Percentiles rank a stretch among this genome's conserved stretches.
Evolutionary conservation across 2,329 filamentous ascomycete genomes (phyloP).

Genomic region (Scorias spongiosa): DNA sequence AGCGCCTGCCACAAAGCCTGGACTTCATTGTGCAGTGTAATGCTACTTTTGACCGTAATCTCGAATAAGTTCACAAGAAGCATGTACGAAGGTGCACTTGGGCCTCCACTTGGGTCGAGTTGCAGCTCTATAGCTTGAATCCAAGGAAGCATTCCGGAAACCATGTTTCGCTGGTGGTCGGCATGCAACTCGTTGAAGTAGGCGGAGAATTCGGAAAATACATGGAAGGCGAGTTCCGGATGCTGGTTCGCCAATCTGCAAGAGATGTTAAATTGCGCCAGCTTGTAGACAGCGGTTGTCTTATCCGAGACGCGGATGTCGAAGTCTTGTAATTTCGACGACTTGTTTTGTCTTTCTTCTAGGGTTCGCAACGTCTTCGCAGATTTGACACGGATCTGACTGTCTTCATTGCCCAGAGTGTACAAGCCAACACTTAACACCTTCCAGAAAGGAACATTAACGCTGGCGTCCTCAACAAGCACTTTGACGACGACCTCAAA

Average conservation of each 20-base stretch:
- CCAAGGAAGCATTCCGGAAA: slow-evolving; percentile 90
- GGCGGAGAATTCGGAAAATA: slow-evolving; percentile 88
- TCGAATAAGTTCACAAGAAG: slow-evolving; percentile 88
- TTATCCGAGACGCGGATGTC: slow-evolving; percentile 98
- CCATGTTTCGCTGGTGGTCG: slow-evolving; percentile 78
- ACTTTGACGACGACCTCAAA: slow-evolving; percentile 86
- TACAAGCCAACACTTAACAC: slow-evolving; percentile 77
- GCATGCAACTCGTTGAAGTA: slow-evolving; percentile 82
- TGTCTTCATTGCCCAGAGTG: slow-evolving; percentile 82
- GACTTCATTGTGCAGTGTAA: slow-evolving; percentile 83
- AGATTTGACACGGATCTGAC: slow-evolving; percentile 77
- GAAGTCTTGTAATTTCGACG: slow-evolving; percentile 87
- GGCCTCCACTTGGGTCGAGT: slow-evolving; percentile 78
- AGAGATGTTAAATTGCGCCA: slow-evolving; percentile 93
- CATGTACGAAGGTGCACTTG: slow-evolving; percentile 85
- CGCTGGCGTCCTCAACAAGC: slow-evolving; percentile 54
- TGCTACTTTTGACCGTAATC: slow-evolving; percentile 85
- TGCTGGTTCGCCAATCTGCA: slow-evolving; percentile 79
- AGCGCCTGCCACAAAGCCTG: slow-evolving; percentile 95
- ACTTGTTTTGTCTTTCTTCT: slow-evolving; percentile 69
- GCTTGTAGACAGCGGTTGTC: slow-evolving; percentile 93
- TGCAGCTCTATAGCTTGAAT: slow-evolving; percentile 88
- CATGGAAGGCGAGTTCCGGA: slow-evolving; percentile 73
- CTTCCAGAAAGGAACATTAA: slow-evolving; percentile 79
- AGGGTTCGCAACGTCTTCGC: slow-evolving; percentile 64